These are phyloP conservation scores for Tricholoma flavovirens DNA, from an alignment of 768 basidiomycete species.

Conservation along the genomic window DNA sequence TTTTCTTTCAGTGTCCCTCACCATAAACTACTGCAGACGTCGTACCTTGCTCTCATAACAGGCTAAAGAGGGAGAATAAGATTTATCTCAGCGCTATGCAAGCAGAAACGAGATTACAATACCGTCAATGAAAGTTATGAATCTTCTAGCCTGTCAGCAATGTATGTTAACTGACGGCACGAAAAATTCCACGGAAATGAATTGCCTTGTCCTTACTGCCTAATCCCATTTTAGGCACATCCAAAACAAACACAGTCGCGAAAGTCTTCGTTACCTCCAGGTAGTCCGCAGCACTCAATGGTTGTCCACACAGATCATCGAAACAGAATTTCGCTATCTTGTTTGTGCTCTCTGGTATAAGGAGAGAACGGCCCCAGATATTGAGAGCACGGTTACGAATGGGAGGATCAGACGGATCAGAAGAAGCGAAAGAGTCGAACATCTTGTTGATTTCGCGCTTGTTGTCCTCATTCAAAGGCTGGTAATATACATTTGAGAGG, in stretches of 20 bases:
- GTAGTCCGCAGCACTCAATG: conserved; percentile 93
- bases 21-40: not conserved
- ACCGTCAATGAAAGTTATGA: conserved; percentile 98
- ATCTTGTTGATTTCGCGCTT: conserved; percentile 71
- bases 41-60: conserved; percentile 87
- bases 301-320: conserved; percentile 78
- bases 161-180: not conserved
- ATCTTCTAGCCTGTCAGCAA: conserved; percentile 68
- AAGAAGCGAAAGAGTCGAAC: conserved; percentile 65
- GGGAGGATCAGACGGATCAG: conserved; percentile 49
- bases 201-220: conserved; percentile 79
- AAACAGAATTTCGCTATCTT: conserved; percentile 85
- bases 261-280: conserved; percentile 88
- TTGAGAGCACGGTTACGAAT: conserved; percentile 57
- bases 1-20: not conserved
- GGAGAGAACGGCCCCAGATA: conserved; percentile 88
- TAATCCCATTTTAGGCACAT: conserved; percentile 86
- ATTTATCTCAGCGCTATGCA: not conserved
- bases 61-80: conserved; percentile 35
- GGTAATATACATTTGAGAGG: conserved; percentile 90
- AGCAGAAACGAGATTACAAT: conserved; percentile 19
- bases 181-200: conserved; percentile 7
- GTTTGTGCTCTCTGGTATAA: conserved; percentile 73
- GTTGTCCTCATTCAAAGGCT: conserved; percentile 68
- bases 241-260: conserved; percentile 79